Base-by-base conservation (phyloP, 2,329 filamentous ascomycete species). In the Cercospora sp. region DNA sequence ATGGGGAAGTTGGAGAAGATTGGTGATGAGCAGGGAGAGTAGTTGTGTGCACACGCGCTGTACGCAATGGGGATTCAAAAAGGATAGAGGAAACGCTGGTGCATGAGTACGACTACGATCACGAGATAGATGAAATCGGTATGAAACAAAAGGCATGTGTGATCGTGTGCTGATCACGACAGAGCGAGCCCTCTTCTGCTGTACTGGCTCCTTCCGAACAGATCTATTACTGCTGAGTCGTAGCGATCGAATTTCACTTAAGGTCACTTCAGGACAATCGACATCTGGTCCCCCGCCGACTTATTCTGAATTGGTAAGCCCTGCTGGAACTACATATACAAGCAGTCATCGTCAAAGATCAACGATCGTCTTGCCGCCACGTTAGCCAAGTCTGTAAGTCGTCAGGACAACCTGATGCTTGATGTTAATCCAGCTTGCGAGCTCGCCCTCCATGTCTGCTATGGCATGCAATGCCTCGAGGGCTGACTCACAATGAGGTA, bases 1-100 rank as follows among this genome's bases (percentile, higher is more conserved):
- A 92, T 93, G 88, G 94, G 94, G 73, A 97, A 96, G 85, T 83
- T 99, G 73, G 93, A 98, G 85, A 98, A 98, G 88, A 88, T 97
- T 77, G 92, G 90, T 13, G 91, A 96, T 74, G 90, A 92, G 78
- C 80, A 83, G 30, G 67, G 69, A 34, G 70, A 72, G 65, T 70
- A 68, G 26, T 13, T 5, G 9, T 12, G 16, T 18, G 5, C 24
- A 26, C 24, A 55, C 49, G 37, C 16, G 1, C 2, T 30, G 5
- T n/a, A 28, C 49, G 49, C 24, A 28, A 9, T 16, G 24, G 24
- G 6, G 10, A 3, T 55, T n/a, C 2, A 7, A 55, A 55, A 28
- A 55, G 24, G 49, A 12, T 55, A 28, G 12, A 55, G 10, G 12
- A 8, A n/a, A 55, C 21, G 49, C 24, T 28, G 24, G n/a, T 55